Conservation (phyloP, 164 flowering plant genomes). For the Sextonia rubra region DNA sequence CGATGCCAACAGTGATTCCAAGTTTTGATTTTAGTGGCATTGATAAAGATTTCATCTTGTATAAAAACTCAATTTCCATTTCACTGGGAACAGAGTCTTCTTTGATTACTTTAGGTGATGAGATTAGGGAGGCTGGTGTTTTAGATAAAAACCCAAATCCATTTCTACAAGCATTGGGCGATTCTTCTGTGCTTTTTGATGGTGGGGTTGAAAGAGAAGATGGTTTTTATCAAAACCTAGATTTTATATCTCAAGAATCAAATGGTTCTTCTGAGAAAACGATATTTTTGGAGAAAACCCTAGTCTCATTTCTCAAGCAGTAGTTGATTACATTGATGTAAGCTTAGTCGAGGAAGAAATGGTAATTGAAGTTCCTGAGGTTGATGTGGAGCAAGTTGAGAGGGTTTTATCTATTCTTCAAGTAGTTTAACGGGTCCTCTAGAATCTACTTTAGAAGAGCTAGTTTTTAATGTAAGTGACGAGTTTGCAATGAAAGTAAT, state of each 20-base stretch:
- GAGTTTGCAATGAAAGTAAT: conserved; percentile 28
- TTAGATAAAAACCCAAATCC: background rate
- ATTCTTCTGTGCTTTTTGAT: background rate
- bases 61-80: conserved; percentile 6
- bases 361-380: conserved; percentile 5
- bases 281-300: conserved; percentile 4
- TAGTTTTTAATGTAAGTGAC: conserved; percentile 30
- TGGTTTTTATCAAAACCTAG: background rate
- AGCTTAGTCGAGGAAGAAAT: too few relatives aligned
- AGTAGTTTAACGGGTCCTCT: conserved; percentile 29
- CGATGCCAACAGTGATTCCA: too few relatives aligned
- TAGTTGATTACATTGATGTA: too few relatives aligned
- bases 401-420: conserved; percentile 37
- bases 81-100: background rate
- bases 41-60: background rate
- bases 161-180: conserved; percentile 2
- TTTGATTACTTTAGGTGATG: background rate
- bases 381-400: conserved; percentile 32
- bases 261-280: background rate
- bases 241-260: background rate
- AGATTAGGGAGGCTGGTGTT: background rate
- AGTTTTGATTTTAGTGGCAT: background rate
- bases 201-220: background rate
- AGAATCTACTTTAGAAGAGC: conserved; percentile 23
- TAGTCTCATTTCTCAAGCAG: background rate